Conservation (phyloP, 768 basidiomycete species). For the Artomyces pyxidatus region DNA sequence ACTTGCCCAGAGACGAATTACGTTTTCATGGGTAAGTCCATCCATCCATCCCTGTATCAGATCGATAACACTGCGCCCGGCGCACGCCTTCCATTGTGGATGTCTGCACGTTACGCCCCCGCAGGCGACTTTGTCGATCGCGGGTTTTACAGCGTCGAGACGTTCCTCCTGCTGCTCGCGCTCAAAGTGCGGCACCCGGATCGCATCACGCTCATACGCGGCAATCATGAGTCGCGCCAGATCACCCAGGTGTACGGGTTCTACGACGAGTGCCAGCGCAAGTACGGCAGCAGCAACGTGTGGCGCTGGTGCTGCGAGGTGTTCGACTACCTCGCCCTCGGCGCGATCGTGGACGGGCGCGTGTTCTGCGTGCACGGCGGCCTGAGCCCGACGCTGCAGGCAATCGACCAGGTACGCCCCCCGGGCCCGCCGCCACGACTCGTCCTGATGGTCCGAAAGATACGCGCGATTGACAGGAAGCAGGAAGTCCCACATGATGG, state of each 20-base stretch:
- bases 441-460: conserved; percentile 35
- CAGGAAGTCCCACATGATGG: conserved; percentile 99
- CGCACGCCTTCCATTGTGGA: neutral
- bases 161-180: conserved; percentile 88
- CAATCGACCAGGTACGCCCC: conserved; percentile 71
- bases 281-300: conserved; percentile 89
- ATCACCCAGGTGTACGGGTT: conserved; percentile 96
- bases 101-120: conserved; percentile 7
- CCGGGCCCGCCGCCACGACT: neutral
- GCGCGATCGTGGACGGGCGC: conserved; percentile 92
- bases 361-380: conserved; percentile 99
- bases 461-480: conserved; percentile 89
- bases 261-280: conserved; percentile 94
- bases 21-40: conserved; percentile 82
- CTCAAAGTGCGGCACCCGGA: conserved; percentile 97
- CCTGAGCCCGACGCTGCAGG: conserved; percentile 79
- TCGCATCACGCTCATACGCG: conserved; percentile 91
- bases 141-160: conserved; percentile 95
- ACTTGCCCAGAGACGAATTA: conserved; percentile 92
- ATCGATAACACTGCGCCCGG: conserved; percentile 8
- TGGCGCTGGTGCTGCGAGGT: conserved; percentile 99
- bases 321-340: conserved; percentile 92
- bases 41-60: conserved; percentile 5
- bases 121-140: conserved; percentile 97
- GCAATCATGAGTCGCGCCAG: conserved; percentile 96